Evolutionary conservation across 1,139 yeast genomes (phyloP).

Genomic region (Pichia sp.): DNA sequence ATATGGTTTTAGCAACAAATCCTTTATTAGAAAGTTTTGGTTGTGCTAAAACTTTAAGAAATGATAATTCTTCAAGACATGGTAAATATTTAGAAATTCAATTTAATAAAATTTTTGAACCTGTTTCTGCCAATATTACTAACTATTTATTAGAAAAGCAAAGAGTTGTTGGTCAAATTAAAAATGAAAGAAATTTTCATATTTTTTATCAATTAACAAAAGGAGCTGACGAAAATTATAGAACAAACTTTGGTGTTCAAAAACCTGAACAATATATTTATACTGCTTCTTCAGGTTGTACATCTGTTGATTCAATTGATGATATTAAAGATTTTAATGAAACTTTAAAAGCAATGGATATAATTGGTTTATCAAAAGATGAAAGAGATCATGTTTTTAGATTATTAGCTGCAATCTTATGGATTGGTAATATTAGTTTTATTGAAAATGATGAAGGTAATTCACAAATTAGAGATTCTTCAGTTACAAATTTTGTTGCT

Average conservation of each 20-base stretch:
- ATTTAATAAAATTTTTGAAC: conserved; percentile 77
- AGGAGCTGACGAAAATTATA: conserved; percentile 78
- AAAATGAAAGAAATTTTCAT: conserved; percentile 92
- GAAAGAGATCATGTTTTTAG: conserved; percentile 92
- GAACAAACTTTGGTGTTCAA: conserved; percentile 83
- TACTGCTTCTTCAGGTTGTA: conserved; percentile 83
- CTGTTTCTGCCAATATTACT: conserved; percentile 93
- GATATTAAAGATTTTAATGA: conserved; percentile 75
- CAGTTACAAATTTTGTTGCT: conserved; percentile 91
- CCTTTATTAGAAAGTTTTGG: conserved; percentile 96
- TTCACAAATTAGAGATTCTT: conserved; percentile 71
- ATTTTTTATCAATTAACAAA: conserved; percentile 95
- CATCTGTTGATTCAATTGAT: conserved; percentile 79
- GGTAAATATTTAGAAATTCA: conserved; percentile 94
- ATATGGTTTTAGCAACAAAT: conserved; percentile 96
- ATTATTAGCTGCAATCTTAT: conserved; percentile 75
- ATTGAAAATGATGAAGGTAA: conserved; percentile 84
- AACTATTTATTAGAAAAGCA: conserved; percentile 92
- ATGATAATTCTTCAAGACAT: conserved; percentile 94
- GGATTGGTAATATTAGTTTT: conserved; percentile 93
- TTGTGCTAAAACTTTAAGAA: conserved; percentile 94
- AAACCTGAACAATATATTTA: conserved; percentile 89
- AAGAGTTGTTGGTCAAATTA: conserved; percentile 89
- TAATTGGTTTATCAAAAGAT: conserved; percentile 71
- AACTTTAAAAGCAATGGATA: conserved; percentile 78